Base-by-base conservation (phyloP, 352 stramenopile genomes). In the Phytophthora parvispora region DNA sequence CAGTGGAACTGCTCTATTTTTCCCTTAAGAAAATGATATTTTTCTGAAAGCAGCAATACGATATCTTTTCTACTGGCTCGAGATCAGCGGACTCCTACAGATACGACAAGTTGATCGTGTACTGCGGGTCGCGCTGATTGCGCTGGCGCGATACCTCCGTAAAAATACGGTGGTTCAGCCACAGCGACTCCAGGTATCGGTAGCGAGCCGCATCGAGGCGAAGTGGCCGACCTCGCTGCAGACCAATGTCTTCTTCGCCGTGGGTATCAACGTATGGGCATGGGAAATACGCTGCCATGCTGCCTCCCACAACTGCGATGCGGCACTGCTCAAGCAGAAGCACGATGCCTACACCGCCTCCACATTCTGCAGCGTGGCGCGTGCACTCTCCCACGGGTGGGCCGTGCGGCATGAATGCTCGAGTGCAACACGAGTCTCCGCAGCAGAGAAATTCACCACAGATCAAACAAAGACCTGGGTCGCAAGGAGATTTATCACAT, bases 121-220 rank as follows among this genome's bases (percentile, higher is more conserved):
- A 94, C 72, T 97, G 90, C 45, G 87, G 87, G 24, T 97, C 90
- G 59, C 86, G 86, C 71, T 94, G 87, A 63, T 97, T 97, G 63
- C 90, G 90, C 64, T 93, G 88, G 28, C 90, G 86, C 31, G 90
- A 96, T 22, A 97, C 89, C 64, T 97, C 89, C 1, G 82, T 80
- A 53, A 96, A 95, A 60, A 97, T 90, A 16, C 85, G 85, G 48
- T 97, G 87, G 56, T 85, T 93, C 24, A 92, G 58, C 90, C 90
- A 97, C n/a, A 96, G 64, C 49, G 86, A 91, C 71, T 97, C 85
- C 24, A 97, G 64, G 51, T 93, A 83, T 4, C 69, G 69, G 63
- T 94, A 97, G 5, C 90, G 84, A 51, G 74, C 81, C 60, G 69
- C 81, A 54, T 97, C 90, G 28, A 97, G 75, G 3, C 88, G 88